A percentile compares a stretch with the other conserved stretches of the same genome.
Evolutionary conservation across 2,329 filamentous ascomycete genomes (phyloP).

Genomic region (Curvularia verruculosa): DNA sequence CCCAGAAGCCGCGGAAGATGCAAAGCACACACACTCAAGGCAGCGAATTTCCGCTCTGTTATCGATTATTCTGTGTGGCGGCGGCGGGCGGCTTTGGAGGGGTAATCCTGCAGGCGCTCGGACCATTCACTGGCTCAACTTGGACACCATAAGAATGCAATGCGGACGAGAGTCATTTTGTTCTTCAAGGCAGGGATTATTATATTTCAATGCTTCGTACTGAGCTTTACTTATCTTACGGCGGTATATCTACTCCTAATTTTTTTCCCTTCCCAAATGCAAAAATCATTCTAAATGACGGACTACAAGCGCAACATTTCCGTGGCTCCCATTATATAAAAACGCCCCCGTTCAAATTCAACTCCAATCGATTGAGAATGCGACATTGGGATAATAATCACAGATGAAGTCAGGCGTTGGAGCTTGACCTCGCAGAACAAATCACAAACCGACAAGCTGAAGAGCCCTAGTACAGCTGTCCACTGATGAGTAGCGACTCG

Average conservation of each 20-base stretch:
- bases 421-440: slow-evolving; percentile 6
- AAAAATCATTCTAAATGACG: slow-evolving; percentile 7
- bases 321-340: slow-evolving; percentile 5
- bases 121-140: slow-evolving; percentile 2
- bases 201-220: slow-evolving; percentile 7
- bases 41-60: slow-evolving; percentile 33
- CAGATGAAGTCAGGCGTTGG: slow-evolving; percentile 10
- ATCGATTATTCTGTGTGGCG: slow-evolving; percentile 26
- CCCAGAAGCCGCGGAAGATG: slow-evolving; percentile 28
- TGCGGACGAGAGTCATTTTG: not conserved
- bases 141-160: not conserved
- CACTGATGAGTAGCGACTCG: slow-evolving; percentile 34
- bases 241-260: slow-evolving; percentile 8
- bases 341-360: slow-evolving; percentile 15
- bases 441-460: not conserved
- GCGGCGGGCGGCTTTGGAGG: slow-evolving; percentile 20
- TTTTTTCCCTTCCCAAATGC: slow-evolving; percentile 12
- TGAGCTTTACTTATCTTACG: slow-evolving; percentile 1
- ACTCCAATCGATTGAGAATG: slow-evolving; percentile 18
- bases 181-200: not conserved
- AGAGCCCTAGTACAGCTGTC: slow-evolving; percentile 25
- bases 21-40: slow-evolving; percentile 28
- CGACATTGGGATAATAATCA: slow-evolving; percentile 15
- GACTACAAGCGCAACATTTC: slow-evolving; percentile 7
- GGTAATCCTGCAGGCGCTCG: slow-evolving; percentile 14